Evolutionary conservation across 75 land plant genomes (phyloP).

Genomic region (Cupressus sempervirens): DNA sequence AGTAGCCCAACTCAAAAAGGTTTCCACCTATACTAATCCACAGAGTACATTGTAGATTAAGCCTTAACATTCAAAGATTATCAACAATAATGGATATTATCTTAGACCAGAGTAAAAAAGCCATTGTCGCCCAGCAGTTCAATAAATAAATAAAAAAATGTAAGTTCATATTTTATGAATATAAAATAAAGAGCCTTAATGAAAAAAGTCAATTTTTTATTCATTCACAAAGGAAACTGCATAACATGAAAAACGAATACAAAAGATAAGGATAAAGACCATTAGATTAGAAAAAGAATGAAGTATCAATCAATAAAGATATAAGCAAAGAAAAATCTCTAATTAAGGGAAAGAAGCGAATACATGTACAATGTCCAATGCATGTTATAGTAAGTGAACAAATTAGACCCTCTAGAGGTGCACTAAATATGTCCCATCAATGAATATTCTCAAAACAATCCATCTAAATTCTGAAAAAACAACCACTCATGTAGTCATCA

Average conservation of each 20-base stretch:
- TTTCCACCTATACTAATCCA: slow-evolving; percentile 1
- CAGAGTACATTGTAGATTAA: background rate
- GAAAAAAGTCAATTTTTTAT: background rate
- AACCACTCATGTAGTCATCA: no score
- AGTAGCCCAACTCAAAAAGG: background rate
- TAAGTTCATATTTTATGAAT: background rate
- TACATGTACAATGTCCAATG: no score
- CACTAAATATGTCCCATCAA: no score
- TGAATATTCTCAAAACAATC: no score
- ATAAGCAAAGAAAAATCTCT: no score
- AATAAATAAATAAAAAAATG: background rate
- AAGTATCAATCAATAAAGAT: no score
- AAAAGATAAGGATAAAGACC: background rate
- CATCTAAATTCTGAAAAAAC: no score
- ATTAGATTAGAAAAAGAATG: no score
- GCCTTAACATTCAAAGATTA: background rate
- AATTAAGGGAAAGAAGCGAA: no score
- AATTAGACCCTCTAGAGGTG: no score
- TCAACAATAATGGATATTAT: background rate
- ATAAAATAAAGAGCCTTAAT: background rate
- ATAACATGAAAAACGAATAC: background rate
- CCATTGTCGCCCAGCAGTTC: background rate
- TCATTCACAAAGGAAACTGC: background rate
- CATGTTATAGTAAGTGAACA: no score
- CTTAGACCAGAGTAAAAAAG: background rate